These are phyloP conservation scores for Macrotyloma uniflorum DNA, from an alignment of 306 rosid species.

Conservation along the genomic window DNA sequence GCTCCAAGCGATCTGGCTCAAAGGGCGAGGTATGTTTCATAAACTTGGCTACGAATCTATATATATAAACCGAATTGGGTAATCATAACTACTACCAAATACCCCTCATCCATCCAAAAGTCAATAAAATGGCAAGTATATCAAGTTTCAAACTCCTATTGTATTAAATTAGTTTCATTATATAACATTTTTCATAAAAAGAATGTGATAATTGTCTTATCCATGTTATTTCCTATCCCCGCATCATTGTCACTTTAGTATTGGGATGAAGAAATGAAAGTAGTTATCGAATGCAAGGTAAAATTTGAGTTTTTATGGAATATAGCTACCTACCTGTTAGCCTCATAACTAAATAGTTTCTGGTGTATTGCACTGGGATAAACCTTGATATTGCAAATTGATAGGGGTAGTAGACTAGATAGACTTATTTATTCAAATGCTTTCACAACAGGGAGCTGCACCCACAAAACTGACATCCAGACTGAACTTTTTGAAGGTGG, in stretches of 20 bases:
- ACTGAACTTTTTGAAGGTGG: slow-evolving; percentile 87
- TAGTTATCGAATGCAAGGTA: slow-evolving; percentile 11
- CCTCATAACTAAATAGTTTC: slow-evolving; percentile 14
- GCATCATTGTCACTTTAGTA: slow-evolving; percentile 15
- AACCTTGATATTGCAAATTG: slow-evolving; percentile 11
- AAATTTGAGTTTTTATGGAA: not conserved
- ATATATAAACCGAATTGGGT: not conserved
- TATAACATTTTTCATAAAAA: not conserved
- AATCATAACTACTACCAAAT: slow-evolving; percentile 1
- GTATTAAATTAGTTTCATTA: not conserved
- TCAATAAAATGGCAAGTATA: not conserved
- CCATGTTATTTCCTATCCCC: not conserved
- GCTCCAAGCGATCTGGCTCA: slow-evolving; percentile 54
- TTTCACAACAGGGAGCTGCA: slow-evolving; percentile 66
- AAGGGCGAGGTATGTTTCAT: slow-evolving; percentile 73
- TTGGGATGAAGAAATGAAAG: slow-evolving; percentile 4
- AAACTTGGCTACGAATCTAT: slow-evolving; percentile 12
- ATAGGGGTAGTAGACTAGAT: slow-evolving; percentile 35
- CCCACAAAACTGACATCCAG: slow-evolving; percentile 77
- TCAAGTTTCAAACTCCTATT: not conserved
- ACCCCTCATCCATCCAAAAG: not conserved
- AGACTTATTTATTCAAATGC: slow-evolving; percentile 44
- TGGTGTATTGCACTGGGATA: not conserved
- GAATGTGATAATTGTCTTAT: not conserved
- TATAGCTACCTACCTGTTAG: not conserved